phyloP scores from a whole-genome alignment of 2,329 filamentous ascomycete genomes.

The Aspergillus pseudonomiae region DNA sequence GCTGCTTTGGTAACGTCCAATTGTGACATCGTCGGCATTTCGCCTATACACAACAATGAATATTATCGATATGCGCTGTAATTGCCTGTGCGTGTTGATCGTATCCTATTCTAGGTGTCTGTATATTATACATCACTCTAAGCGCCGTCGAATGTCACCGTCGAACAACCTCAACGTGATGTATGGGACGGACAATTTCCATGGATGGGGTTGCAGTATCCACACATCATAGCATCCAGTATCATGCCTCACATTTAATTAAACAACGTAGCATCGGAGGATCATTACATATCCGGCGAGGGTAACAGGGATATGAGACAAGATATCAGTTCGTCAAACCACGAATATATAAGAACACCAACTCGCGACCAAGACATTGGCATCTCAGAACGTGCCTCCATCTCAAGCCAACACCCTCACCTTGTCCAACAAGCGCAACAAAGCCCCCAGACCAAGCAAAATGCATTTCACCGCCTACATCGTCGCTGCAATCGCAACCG shows the following conservation, averaged over 20 bases:
- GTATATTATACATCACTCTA: not conserved
- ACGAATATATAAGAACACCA: not conserved
- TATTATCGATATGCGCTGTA: not conserved
- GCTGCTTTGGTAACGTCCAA: not conserved
- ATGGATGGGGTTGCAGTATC: not conserved
- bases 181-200: not conserved
- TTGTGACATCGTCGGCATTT: not conserved
- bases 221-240: not conserved
- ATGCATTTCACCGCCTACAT: constrained; percentile 3
- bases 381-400: not conserved
- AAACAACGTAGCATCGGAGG: not conserved
- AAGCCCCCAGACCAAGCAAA: not conserved
- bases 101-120: not conserved
- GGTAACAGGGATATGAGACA: not conserved
- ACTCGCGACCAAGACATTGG: not conserved
- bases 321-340: not conserved
- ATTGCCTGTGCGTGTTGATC: not conserved
- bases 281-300: not conserved
- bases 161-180: not conserved
- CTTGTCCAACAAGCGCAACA: not conserved
- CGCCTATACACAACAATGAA: not conserved
- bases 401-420: not conserved
- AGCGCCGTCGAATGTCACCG: not conserved
- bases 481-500: not conserved
- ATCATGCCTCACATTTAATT: not conserved